Evolutionary conservation across 225 moss, liverwort and hornwort genomes (phyloP).

Genomic region (Polytrichum formosum): DNA sequence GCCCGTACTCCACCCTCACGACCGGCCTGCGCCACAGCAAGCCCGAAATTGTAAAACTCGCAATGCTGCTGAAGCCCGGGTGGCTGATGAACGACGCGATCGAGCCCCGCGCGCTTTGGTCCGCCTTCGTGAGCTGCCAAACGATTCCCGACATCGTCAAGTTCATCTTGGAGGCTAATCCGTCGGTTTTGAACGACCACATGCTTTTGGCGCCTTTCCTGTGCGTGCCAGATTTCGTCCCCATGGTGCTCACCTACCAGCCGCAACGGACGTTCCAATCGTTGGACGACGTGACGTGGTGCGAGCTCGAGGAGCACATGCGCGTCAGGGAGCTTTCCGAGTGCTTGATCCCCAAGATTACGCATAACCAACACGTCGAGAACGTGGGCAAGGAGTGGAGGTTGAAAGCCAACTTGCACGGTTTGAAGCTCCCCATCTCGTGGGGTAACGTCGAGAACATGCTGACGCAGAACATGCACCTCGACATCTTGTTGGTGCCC

Average conservation of each 20-base stretch:
- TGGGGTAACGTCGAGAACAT: neutral
- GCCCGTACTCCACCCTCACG: neutral
- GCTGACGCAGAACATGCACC: neutral
- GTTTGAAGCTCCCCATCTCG: neutral
- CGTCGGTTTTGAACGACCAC: neutral
- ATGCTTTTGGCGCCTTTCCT: neutral
- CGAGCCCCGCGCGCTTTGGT: neutral
- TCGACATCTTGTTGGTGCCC: neutral
- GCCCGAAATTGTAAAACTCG: neutral
- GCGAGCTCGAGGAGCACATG: neutral
- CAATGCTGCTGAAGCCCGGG: neutral
- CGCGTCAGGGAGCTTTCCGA: neutral
- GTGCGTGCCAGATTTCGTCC: neutral
- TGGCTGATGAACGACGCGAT: neutral
- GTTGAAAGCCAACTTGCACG: neutral
- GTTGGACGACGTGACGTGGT: neutral
- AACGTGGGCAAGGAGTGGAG: slow-evolving; percentile 1
- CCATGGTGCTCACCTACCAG: neutral
- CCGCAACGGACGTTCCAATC: neutral
- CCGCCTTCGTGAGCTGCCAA: neutral
- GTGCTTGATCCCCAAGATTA: neutral
- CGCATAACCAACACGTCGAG: neutral
- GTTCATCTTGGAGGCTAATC: neutral
- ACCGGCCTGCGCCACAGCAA: neutral
- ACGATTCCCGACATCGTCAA: neutral